A percentile compares a stretch with the other conserved stretches of the same genome.
These are phyloP conservation scores for Penicillium coffeae DNA, from an alignment of 495 filamentous ascomycete genomes.

Conservation along the genomic window DNA sequence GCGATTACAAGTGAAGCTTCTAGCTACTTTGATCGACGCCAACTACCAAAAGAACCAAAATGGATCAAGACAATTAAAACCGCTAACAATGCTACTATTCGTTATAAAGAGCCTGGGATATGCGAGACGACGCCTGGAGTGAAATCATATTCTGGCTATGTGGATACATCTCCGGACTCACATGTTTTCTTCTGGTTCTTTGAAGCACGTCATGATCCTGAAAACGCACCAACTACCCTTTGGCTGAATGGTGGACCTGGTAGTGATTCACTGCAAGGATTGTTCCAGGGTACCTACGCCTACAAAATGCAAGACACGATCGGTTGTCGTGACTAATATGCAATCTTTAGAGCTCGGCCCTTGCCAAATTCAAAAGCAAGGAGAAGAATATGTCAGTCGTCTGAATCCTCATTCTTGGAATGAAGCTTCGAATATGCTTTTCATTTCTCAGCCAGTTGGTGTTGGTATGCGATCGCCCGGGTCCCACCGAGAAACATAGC, in stretches of 20 bases:
- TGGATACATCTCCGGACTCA: conserved; percentile 35
- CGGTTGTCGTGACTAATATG: too few species aligned
- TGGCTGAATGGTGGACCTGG: conserved; percentile 60
- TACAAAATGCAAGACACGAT: too few species aligned
- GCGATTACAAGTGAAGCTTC: too few species aligned
- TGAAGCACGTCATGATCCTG: conserved; percentile 41
- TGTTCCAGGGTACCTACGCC: conserved; percentile 50
- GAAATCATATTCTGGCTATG: conserved; percentile 40
- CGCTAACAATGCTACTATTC: conserved; percentile 48
- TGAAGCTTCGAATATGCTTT: conserved; percentile 60
- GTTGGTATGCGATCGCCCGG: conserved; percentile 44
- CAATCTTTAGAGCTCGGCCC: conserved; percentile 52
- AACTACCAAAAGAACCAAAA: conserved; percentile 47
- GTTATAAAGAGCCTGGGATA: conserved; percentile 41
- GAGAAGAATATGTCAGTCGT: conserved; percentile 42
- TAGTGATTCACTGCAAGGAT: conserved; percentile 55
- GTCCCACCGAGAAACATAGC: too few species aligned
- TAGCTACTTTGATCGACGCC: conserved; percentile 31
- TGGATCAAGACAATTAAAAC: conserved; percentile 56
- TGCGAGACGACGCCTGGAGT: conserved; percentile 53
- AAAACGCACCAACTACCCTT: conserved; percentile 48
- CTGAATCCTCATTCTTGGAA: conserved; percentile 61
- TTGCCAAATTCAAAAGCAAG: conserved; percentile 51
- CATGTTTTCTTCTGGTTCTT: conserved; percentile 50
- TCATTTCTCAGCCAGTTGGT: conserved; percentile 56